Evolutionary conservation across 768 basidiomycete species (phyloP).

Genomic region (Lyophyllum decastes): DNA sequence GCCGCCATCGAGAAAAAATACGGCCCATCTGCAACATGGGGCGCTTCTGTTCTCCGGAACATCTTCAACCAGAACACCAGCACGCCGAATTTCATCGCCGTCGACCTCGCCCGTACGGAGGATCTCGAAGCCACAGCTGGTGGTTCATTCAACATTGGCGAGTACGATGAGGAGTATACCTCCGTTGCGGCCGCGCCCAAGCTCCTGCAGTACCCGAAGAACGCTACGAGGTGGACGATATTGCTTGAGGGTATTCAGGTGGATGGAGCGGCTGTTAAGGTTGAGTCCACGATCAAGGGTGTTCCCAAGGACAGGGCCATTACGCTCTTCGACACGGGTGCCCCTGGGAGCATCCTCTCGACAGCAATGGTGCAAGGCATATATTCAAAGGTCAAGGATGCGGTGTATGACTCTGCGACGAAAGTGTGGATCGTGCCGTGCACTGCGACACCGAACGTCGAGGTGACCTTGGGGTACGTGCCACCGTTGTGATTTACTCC

Average conservation of each 20-base stretch:
- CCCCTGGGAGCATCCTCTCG: slow-evolving; percentile 38
- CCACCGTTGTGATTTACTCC: not conserved
- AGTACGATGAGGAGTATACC: slow-evolving; percentile 36
- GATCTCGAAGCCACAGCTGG: slow-evolving; percentile 41
- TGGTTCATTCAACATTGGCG: slow-evolving; percentile 43
- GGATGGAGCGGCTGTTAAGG: slow-evolving; percentile 24
- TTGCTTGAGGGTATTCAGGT: slow-evolving; percentile 38
- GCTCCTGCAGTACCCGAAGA: slow-evolving; percentile 33
- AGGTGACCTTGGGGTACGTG: slow-evolving; percentile 40
- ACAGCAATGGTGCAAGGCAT: slow-evolving; percentile 34
- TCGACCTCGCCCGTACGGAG: slow-evolving; percentile 41
- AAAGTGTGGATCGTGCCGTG: slow-evolving; percentile 44
- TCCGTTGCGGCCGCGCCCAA: slow-evolving; percentile 30
- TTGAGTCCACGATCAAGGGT: slow-evolving; percentile 30
- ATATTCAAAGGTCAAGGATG: slow-evolving; percentile 37
- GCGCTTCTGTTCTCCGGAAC: slow-evolving; percentile 38
- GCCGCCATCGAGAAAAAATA: slow-evolving; percentile 20
- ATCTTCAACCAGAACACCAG: slow-evolving; percentile 36
- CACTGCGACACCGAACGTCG: slow-evolving; percentile 31
- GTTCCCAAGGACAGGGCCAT: slow-evolving; percentile 32
- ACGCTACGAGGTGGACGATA: slow-evolving; percentile 41
- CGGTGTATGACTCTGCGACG: slow-evolving; percentile 27
- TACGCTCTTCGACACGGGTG: slow-evolving; percentile 45
- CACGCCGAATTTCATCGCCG: slow-evolving; percentile 39
- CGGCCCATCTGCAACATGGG: slow-evolving; percentile 30